Conservation (phyloP, 176 grass and related monocot species). For the Eragrostis curvula region DNA sequence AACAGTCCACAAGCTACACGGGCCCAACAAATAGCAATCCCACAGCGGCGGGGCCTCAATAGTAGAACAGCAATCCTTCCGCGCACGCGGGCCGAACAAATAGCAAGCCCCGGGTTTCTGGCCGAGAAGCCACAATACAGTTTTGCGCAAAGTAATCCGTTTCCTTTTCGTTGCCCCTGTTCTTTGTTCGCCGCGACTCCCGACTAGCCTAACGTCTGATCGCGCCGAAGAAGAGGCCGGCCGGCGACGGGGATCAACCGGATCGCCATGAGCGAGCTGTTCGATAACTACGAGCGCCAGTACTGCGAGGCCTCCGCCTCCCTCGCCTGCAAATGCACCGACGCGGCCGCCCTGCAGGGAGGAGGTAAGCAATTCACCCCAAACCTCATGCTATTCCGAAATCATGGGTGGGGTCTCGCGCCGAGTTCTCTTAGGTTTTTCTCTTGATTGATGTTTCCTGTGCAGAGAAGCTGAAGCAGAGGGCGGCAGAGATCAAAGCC, state of each 20-base stretch:
- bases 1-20: too few relatives aligned
- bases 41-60: too few relatives aligned
- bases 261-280: conserved; percentile 74
- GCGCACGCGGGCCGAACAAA: too few relatives aligned
- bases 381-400: background rate
- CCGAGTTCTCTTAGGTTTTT: conserved; percentile 13
- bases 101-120: too few relatives aligned
- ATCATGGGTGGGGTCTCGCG: background rate
- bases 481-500: conserved; percentile 79
- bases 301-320: conserved; percentile 90
- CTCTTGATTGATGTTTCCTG: background rate
- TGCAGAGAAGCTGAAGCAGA: conserved; percentile 85
- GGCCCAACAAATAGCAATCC: too few relatives aligned
- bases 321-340: conserved; percentile 73
- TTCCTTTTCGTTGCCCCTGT: background rate
- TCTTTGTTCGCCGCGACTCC: background rate
- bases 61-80: too few relatives aligned
- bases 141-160: too few relatives aligned
- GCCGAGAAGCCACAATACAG: too few relatives aligned
- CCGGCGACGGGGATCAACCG: conserved; percentile 19
- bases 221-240: background rate
- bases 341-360: conserved; percentile 62
- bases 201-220: background rate
- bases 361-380: conserved; percentile 55
- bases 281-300: conserved; percentile 83